Evolutionary conservation across 2,329 filamentous ascomycete genomes (phyloP), one percentile per base, ranked within the genome.

Genomic region (Hymenoscyphus fructigenus): DNA sequence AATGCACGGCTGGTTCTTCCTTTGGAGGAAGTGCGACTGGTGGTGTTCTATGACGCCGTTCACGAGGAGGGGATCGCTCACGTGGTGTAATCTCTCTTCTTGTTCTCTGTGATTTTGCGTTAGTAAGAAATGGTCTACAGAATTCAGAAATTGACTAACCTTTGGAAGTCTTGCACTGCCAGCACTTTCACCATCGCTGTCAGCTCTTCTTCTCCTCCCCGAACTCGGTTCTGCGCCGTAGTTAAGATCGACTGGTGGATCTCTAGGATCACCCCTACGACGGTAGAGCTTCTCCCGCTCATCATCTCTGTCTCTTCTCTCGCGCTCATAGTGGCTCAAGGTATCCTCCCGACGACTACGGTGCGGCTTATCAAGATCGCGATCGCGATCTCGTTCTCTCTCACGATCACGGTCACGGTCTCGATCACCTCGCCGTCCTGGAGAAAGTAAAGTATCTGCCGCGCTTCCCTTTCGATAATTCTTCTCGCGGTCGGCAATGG

Each of bases 401-500:
- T 75, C 73, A 20, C 71, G 70, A 47, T 74, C 73, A 73, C 70
- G 72, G 23, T 75, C 73, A 26, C 71, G 72, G 23, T 75, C 73
- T 26, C 71, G 69, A 53, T 74, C 72, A 56, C 68, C 68, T 68
- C 74, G 66, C 38, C 74, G 74, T 34, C 64, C 66, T 50, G 75
- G 75, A 61, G 83, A 83, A 62, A 88, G 76, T 23, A 87, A 78
- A 69, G 81, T 85, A 72, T 88, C 86, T 69, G 89, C 91, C 79
- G 87, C 87, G 75, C 85, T 88, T 56, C 87, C 83, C 79, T 95
- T 96, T 77, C 92, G 89, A 79, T 97, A 96, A 72, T 96, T 93
- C 70, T 93, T 90, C 79, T 98, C 96, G 58, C 96, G 90, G 75
- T 97, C 93, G 65, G 93, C 93, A 75, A 95, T 93, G 55, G 94